These are phyloP conservation scores for Mycena belliarum DNA, from an alignment of 768 basidiomycete genomes.

Conservation along the genomic window DNA sequence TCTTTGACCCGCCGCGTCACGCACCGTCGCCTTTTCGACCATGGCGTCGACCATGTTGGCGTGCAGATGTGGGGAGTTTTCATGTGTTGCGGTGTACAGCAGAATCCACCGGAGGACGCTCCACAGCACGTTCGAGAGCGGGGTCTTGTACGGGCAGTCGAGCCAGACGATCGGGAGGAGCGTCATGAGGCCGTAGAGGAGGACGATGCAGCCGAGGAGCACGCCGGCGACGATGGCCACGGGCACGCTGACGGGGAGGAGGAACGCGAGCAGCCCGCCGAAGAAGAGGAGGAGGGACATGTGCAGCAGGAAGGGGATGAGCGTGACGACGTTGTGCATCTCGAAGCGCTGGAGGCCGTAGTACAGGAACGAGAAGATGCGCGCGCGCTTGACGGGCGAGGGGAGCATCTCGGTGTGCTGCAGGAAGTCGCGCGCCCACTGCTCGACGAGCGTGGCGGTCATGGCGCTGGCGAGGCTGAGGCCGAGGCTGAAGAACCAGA, in stretches of 20 bases:
- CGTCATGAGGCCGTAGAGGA: slow-evolving; percentile 10
- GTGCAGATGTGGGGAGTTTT: not conserved
- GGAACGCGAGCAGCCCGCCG: slow-evolving; percentile 18
- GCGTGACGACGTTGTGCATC: slow-evolving; percentile 18
- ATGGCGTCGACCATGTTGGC: slow-evolving; percentile 1
- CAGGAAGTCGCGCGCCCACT: slow-evolving; percentile 17
- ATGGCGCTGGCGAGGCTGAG: slow-evolving; percentile 20
- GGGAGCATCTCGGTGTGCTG: slow-evolving; percentile 14
- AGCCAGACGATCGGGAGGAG: slow-evolving; percentile 7
- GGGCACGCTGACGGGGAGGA: slow-evolving; percentile 3
- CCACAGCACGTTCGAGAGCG: slow-evolving; percentile 13
- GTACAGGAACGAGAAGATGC: slow-evolving; percentile 10
- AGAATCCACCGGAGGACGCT: slow-evolving; percentile 1
- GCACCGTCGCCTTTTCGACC: slow-evolving; percentile 12
- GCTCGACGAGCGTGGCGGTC: slow-evolving; percentile 18
- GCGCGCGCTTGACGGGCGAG: slow-evolving; percentile 17
- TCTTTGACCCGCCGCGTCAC: not conserved
- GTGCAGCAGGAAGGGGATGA: slow-evolving; percentile 16
- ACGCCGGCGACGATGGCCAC: slow-evolving; percentile 8
- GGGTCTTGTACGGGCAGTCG: slow-evolving; percentile 21
- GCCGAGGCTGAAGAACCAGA: slow-evolving; percentile 23
- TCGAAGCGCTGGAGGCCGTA: slow-evolving; percentile 16
- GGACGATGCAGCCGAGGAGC: not conserved
- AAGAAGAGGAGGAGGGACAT: slow-evolving; percentile 22
- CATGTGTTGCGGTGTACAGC: not conserved